phyloP scores from a whole-genome alignment of 208 protist species.

The Trypanosomatidae sp. region DNA sequence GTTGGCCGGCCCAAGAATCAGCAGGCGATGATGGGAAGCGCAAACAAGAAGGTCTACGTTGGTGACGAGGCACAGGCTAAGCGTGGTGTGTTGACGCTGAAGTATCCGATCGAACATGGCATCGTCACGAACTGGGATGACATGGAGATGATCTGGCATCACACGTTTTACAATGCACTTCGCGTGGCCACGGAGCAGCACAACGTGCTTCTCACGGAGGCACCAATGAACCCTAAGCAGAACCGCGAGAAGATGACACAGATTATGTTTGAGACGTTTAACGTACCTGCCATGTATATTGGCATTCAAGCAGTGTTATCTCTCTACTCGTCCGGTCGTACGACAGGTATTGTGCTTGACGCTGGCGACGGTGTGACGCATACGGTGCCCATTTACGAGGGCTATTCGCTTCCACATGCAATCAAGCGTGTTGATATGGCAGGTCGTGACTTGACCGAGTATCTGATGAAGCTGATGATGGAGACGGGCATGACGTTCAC shows the following conservation, averaged over 20 bases:
- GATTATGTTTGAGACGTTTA: conserved; percentile 93
- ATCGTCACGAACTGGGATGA: conserved; percentile 98
- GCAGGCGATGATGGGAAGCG: conserved; percentile 91
- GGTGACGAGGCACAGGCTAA: conserved; percentile 92
- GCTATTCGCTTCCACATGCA: conserved; percentile 82
- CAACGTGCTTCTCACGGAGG: conserved; percentile 90
- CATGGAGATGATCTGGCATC: conserved; percentile 98
- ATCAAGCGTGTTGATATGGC: conserved; percentile 84
- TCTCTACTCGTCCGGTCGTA: conserved; percentile 86
- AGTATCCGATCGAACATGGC: conserved; percentile 93
- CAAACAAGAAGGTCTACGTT: conserved; percentile 92
- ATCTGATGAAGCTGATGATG: conserved; percentile 91
- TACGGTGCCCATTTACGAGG: conserved; percentile 91
- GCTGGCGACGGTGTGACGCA: conserved; percentile 90
- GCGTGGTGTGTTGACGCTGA: conserved; percentile 88
- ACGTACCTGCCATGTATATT: conserved; percentile 86
- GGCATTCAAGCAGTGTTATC: conserved; percentile 95
- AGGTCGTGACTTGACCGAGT: conserved; percentile 92
- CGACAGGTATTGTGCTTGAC: conserved; percentile 89
- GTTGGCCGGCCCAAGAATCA: conserved; percentile 92
- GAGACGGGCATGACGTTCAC: conserved; percentile 94
- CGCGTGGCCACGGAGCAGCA: conserved; percentile 96
- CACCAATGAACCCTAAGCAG: conserved; percentile 86
- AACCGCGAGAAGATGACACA: conserved; percentile 93
- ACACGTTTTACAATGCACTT: conserved; percentile 98